phyloP scores from a whole-genome alignment of 2,329 filamentous ascomycete species.

The Diaporthe velutina region DNA sequence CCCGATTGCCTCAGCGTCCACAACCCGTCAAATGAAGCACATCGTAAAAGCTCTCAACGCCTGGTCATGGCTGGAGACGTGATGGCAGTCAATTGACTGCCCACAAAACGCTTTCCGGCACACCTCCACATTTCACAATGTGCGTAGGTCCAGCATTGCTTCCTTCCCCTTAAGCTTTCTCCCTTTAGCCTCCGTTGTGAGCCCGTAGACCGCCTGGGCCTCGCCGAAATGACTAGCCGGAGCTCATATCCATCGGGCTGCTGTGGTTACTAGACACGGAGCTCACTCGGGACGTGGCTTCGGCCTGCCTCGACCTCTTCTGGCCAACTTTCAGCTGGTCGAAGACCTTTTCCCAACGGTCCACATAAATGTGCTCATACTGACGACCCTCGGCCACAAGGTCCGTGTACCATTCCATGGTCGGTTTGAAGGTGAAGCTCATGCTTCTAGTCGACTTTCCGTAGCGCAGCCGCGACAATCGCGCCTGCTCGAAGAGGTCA shows the following conservation, averaged over 20 bases:
- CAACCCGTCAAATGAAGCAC: background rate
- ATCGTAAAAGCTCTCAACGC: background rate
- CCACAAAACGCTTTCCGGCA: background rate
- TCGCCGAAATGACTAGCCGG: background rate
- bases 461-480: constrained; percentile 42
- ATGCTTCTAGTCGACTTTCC: constrained; percentile 46
- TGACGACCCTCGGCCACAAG: constrained; percentile 61
- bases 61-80: background rate
- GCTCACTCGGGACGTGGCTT: background rate
- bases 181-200: background rate
- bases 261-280: constrained; percentile 21
- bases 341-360: constrained; percentile 58
- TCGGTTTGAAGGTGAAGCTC: constrained; percentile 59
- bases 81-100: background rate
- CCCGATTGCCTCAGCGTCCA: background rate
- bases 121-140: background rate
- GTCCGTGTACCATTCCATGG: constrained; percentile 64
- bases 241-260: constrained; percentile 23
- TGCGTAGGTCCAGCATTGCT: background rate
- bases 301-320: background rate
- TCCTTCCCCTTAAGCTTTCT: background rate
- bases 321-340: constrained; percentile 28
- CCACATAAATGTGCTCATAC: constrained; percentile 63
- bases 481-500: constrained; percentile 56
- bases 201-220: background rate